Conservation (phyloP, 441 rosid species). For the Aquilaria agallochum region DNA sequence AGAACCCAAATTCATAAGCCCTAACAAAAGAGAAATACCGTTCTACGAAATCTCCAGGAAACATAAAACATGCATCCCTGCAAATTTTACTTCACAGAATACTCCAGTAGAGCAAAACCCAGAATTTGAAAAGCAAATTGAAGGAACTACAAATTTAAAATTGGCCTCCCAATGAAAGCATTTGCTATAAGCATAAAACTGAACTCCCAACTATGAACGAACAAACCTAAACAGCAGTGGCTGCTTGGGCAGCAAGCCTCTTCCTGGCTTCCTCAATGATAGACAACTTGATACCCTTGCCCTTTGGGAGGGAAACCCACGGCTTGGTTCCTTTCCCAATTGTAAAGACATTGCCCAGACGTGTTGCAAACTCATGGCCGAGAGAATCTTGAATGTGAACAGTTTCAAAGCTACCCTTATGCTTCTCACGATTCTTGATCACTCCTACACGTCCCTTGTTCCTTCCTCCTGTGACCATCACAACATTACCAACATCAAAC, state of each 20-base stretch:
- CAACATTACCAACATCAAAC: conserved; percentile 74
- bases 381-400: conserved; percentile 67
- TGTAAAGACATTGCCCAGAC: conserved; percentile 71
- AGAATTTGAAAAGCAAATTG: too few species aligned
- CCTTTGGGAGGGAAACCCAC: conserved; percentile 82
- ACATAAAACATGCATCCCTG: too few species aligned
- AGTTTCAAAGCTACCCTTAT: conserved; percentile 75
- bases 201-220: too few species aligned
- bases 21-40: too few species aligned
- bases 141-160: too few species aligned
- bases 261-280: conserved; percentile 75
- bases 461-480: conserved; percentile 79
- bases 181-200: too few species aligned
- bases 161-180: too few species aligned
- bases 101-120: too few species aligned
- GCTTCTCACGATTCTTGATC: conserved; percentile 74
- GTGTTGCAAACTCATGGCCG: conserved; percentile 77
- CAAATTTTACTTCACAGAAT: too few species aligned
- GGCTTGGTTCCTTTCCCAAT: conserved; percentile 74
- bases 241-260: conserved; percentile 57
- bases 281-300: conserved; percentile 75
- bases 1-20: too few species aligned
- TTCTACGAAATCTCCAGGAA: too few species aligned
- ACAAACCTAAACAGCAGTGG: conserved; percentile 13
- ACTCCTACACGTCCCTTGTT: conserved; percentile 78